Conservation (phyloP, 176 grass and related monocot species). For the Echinochloa phyllopogon region DNA sequence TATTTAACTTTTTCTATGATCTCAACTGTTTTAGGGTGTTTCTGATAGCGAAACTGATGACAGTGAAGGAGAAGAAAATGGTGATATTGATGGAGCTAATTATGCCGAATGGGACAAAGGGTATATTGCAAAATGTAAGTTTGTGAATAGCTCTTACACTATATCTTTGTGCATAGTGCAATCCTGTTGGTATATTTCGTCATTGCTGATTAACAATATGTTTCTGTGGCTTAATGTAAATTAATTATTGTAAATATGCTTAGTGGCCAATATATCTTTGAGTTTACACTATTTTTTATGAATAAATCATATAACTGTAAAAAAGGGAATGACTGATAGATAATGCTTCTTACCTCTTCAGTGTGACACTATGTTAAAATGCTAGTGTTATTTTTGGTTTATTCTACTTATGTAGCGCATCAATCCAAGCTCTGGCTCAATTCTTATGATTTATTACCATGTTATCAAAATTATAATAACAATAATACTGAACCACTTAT, state of each 20-base stretch:
- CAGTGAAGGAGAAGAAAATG: constrained; percentile 46
- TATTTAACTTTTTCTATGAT: constrained; percentile 37
- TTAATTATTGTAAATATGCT: not conserved
- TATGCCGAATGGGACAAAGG: constrained; percentile 46
- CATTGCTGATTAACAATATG: not conserved
- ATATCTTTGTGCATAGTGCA: constrained; percentile 17
- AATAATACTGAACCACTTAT: not conserved
- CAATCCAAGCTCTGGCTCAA: not conserved
- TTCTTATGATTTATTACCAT: constrained; percentile 9
- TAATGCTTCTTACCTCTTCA: not conserved
- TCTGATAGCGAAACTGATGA: constrained; percentile 62
- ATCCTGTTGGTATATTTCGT: not conserved
- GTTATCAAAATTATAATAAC: not conserved
- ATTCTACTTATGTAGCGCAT: not conserved
- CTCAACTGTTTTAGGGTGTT: constrained; percentile 49
- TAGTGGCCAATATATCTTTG: not conserved
- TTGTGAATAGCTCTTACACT: not conserved
- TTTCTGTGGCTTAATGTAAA: constrained; percentile 1
- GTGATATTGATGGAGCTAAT: constrained; percentile 36
- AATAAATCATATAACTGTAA: too few relatives aligned
- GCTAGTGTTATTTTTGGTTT: not conserved
- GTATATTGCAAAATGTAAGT: constrained; percentile 87
- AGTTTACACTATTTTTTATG: constrained; percentile 19
- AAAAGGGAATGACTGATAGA: not conserved
- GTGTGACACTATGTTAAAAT: not conserved